phyloP scores from a whole-genome alignment of 1,139 yeast species.

The Sugiyamaella paludigena region DNA sequence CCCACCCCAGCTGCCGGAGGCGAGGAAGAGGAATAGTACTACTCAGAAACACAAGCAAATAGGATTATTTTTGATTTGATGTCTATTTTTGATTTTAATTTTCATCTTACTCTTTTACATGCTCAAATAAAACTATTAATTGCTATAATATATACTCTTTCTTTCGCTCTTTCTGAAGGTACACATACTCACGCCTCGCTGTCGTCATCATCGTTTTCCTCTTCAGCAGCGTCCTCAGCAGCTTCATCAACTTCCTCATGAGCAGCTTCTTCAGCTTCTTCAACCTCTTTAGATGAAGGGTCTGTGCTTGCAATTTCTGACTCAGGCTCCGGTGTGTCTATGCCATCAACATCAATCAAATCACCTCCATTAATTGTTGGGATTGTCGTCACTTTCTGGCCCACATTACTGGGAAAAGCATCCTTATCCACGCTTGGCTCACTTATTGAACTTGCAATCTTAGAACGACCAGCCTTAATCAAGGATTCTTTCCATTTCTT shows the following conservation, averaged over 20 bases:
- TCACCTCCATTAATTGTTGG: conserved; percentile 24
- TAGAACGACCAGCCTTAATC: conserved; percentile 49
- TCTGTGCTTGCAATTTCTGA: not conserved
- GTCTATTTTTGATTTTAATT: no score
- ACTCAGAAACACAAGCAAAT: no score
- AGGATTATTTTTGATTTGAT: no score
- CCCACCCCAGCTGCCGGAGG: no score
- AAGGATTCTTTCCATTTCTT: conserved; percentile 66
- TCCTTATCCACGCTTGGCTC: conserved; percentile 32
- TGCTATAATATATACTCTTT: no score
- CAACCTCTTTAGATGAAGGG: conserved; percentile 6
- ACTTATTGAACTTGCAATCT: conserved; percentile 50
- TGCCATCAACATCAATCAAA: conserved; percentile 30
- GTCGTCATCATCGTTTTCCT: not conserved
- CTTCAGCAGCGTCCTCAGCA: conserved; percentile 13
- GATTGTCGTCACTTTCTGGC: conserved; percentile 31
- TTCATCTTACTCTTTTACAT: no score
- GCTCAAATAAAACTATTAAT: no score
- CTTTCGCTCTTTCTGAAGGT: no score
- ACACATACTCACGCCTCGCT: not conserved
- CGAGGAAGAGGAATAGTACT: no score
- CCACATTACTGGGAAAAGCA: conserved; percentile 33
- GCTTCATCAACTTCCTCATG: conserved; percentile 19
- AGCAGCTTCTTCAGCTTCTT: conserved; percentile 19
- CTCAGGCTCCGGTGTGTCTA: conserved; percentile 21